Percentiles rank a stretch among this genome's conserved stretches.
Evolutionary conservation across 208 protist species (phyloP).

Genomic region (Vickermania ingenoplastis): DNA sequence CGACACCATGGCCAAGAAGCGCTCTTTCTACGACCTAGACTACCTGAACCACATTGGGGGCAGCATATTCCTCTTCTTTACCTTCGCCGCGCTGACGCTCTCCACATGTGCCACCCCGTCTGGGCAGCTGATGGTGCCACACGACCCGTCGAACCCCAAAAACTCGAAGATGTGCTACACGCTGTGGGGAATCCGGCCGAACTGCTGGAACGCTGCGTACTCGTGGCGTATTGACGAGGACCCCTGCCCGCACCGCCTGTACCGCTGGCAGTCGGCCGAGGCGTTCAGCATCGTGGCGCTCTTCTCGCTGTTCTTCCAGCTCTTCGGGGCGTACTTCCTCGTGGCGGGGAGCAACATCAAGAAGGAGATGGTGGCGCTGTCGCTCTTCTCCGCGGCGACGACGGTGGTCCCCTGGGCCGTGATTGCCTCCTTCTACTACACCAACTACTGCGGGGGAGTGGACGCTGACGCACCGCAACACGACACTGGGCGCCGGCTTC

Average conservation of each 20-base stretch:
- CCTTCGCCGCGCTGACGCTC: constrained; percentile 32
- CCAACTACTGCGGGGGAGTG: constrained; percentile 36
- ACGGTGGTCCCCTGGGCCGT: constrained; percentile 40
- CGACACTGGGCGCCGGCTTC: constrained; percentile 37
- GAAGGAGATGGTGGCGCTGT: constrained; percentile 14
- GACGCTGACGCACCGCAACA: constrained; percentile 16
- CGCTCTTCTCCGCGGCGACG: constrained; percentile 28
- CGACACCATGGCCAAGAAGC: constrained; percentile 27
- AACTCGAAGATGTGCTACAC: constrained; percentile 25
- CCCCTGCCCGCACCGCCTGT: constrained; percentile 23
- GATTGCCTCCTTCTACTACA: constrained; percentile 43
- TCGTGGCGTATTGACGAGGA: constrained; percentile 28
- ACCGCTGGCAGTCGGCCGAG: constrained; percentile 36
- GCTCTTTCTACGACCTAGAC: constrained; percentile 37
- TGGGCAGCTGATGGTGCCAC: constrained; percentile 28
- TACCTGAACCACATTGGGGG: constrained; percentile 47
- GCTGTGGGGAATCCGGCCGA: constrained; percentile 36
- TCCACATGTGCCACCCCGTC: constrained; percentile 35
- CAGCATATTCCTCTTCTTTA: constrained; percentile 26
- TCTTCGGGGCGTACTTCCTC: constrained; percentile 16
- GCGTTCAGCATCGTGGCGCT: constrained; percentile 44
- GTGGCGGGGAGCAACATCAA: constrained; percentile 29
- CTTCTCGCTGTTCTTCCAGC: constrained; percentile 26
- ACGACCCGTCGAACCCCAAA: no score
- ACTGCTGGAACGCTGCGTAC: constrained; percentile 36